A percentile compares a stretch with the other conserved stretches of the same genome.
phyloP scores from a whole-genome alignment of 371 early-diverging fungal species.

The Blakeslea trispora region DNA sequence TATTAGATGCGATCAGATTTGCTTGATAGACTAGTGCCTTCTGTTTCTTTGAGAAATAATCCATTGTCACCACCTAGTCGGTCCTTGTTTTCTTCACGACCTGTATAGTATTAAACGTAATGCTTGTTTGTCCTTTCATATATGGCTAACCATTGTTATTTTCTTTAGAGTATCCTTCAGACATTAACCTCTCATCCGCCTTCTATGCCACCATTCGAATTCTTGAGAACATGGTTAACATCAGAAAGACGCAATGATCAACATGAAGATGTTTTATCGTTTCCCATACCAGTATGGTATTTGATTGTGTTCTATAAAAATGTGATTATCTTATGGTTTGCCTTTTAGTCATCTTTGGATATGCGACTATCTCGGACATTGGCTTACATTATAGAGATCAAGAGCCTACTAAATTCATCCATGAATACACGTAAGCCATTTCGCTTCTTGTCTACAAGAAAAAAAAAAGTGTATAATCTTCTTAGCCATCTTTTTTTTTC shows the following conservation, averaged over 20 bases:
- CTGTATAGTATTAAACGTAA: not conserved
- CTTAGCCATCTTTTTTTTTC: too few species aligned
- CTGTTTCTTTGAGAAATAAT: not conserved
- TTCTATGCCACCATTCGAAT: too few species aligned
- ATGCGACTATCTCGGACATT: constrained; percentile 42
- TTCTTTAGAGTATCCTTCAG: constrained; percentile 1
- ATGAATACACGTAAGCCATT: constrained; percentile 9
- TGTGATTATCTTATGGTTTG: too few species aligned
- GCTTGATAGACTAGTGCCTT: not conserved
- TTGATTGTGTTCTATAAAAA: not conserved
- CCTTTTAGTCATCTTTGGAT: constrained; percentile 43
- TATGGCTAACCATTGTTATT: too few species aligned
- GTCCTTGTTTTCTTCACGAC: not conserved
- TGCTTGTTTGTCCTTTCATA: not conserved
- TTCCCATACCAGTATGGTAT: constrained; percentile 28
- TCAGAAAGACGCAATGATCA: constrained; percentile 4
- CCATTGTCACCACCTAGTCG: constrained; percentile 1
- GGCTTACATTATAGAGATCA: constrained; percentile 39
- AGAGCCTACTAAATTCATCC: constrained; percentile 32
- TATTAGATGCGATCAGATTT: not conserved
- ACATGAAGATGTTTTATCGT: not conserved
- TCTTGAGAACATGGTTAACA: too few species aligned
- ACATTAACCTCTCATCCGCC: not conserved
- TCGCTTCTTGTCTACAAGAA: not conserved
- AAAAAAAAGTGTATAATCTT: too few species aligned